These are phyloP conservation scores for Lachnellula hyalina DNA, from an alignment of 2,329 filamentous ascomycete genomes.

Conservation along the genomic window DNA sequence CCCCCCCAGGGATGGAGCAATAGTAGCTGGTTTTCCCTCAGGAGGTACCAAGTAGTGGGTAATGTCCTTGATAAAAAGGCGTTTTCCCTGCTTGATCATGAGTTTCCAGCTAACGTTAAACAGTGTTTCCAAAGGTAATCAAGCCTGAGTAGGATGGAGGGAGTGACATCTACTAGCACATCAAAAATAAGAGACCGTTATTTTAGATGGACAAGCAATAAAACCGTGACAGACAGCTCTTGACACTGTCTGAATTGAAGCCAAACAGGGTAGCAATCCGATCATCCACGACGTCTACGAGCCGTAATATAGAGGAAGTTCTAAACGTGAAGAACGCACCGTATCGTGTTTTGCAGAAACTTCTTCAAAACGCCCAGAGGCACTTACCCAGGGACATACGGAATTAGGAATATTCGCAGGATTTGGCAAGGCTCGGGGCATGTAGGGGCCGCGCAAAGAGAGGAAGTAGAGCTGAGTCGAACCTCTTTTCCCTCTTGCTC, in stretches of 20 bases:
- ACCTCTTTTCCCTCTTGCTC: slow-evolving; percentile 64
- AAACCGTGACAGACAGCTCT: too few relatives aligned
- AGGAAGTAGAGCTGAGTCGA: slow-evolving; percentile 17
- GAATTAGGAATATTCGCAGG: not conserved
- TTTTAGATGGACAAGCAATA: too few relatives aligned
- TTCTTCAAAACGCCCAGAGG: slow-evolving; percentile 8
- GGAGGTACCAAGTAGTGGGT: slow-evolving; percentile 85
- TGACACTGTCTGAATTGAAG: too few relatives aligned
- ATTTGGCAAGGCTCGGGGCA: not conserved
- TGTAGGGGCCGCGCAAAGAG: not conserved
- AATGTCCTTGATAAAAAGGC: slow-evolving; percentile 98
- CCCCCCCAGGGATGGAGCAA: slow-evolving; percentile 68
- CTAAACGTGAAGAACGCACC: too few relatives aligned
- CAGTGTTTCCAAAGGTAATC: not conserved
- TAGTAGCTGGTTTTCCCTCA: slow-evolving; percentile 57
- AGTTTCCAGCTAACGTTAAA: slow-evolving; percentile 28
- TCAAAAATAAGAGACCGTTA: not conserved
- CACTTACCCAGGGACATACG: slow-evolving; percentile 3
- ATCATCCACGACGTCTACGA: too few relatives aligned
- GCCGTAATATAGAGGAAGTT: too few relatives aligned
- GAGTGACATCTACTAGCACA: not conserved
- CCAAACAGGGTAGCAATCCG: too few relatives aligned
- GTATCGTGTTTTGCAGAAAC: not conserved
- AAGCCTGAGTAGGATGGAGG: not conserved
- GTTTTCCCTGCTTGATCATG: slow-evolving; percentile 64